phyloP scores from a whole-genome alignment of 1,284 basidiomycete species.

The Coriolopsis trogii region DNA sequence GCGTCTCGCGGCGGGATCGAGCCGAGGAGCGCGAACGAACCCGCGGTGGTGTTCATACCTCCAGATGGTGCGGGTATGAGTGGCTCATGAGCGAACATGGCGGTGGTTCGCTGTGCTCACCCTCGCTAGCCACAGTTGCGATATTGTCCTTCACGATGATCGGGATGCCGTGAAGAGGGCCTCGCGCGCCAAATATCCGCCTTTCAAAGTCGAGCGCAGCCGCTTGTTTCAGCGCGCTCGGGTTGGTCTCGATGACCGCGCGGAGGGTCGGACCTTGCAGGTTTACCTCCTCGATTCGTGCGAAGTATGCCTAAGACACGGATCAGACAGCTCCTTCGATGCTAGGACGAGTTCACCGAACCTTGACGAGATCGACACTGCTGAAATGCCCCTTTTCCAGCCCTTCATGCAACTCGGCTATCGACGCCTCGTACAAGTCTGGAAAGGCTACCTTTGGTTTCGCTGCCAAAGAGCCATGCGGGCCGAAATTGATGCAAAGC shows the following conservation, averaged over 20 bases:
- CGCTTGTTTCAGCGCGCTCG: constrained; percentile 58
- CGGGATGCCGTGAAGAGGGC: constrained; percentile 71
- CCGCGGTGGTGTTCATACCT: constrained; percentile 65
- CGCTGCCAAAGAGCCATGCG: too few relatives aligned
- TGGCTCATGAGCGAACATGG: background rate
- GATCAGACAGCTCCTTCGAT: background rate
- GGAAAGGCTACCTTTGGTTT: constrained; percentile 36
- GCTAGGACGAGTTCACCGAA: constrained; percentile 15
- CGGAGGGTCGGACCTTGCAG: constrained; percentile 59
- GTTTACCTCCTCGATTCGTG: constrained; percentile 74
- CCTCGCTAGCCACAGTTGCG: constrained; percentile 55
- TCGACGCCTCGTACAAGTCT: constrained; percentile 66
- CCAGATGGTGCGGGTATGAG: background rate
- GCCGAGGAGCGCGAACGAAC: constrained; percentile 44
- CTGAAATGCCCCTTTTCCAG: constrained; percentile 53
- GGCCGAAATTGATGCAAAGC: too few relatives aligned
- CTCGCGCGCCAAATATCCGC: constrained; percentile 45
- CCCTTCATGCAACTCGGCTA: constrained; percentile 53
- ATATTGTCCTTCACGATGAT: constrained; percentile 68
- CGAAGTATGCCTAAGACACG: constrained; percentile 58
- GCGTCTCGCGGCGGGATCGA: constrained; percentile 47
- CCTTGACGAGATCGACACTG: constrained; percentile 69
- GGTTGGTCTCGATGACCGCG: constrained; percentile 67
- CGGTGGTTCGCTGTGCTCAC: constrained; percentile 29
- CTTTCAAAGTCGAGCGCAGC: constrained; percentile 59